Evolutionary conservation across 768 basidiomycete species (phyloP).

Genomic region (Flagelloscypha sp.): DNA sequence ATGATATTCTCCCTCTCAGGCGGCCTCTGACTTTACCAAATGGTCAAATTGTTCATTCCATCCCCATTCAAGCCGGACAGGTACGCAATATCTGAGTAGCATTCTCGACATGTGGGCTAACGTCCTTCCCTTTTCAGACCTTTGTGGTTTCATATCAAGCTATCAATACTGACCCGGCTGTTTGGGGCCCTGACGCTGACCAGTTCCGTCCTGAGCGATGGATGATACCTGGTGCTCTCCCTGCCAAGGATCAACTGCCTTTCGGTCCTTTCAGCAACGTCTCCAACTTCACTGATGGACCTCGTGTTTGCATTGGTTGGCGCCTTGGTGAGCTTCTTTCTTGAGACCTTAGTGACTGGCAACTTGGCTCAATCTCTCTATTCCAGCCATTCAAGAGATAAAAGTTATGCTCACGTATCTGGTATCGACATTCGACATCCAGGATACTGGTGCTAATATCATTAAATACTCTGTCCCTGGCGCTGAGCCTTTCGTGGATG

Average conservation of each 20-base stretch:
- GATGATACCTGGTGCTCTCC: slow-evolving; percentile 2
- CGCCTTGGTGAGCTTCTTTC: slow-evolving; percentile 4
- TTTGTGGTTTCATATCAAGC: slow-evolving; percentile 5
- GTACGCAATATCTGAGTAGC: not conserved
- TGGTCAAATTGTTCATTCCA: slow-evolving; percentile 2
- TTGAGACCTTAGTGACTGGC: not conserved
- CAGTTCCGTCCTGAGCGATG: slow-evolving; percentile 12
- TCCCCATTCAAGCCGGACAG: slow-evolving; percentile 3
- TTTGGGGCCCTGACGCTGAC: slow-evolving; percentile 12
- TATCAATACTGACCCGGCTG: slow-evolving; percentile 10
- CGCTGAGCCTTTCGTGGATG: slow-evolving; percentile 2
- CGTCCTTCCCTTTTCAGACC: slow-evolving; percentile 2
- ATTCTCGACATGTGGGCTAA: slow-evolving; percentile 3
- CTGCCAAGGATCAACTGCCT: not conserved
- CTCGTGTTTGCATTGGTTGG: slow-evolving; percentile 4
- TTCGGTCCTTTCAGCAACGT: slow-evolving; percentile 3
- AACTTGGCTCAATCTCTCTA: not conserved
- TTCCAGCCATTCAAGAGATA: slow-evolving; percentile 2
- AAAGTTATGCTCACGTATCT: slow-evolving; percentile 1
- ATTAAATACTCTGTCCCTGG: slow-evolving; percentile 1
- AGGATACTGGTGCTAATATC: slow-evolving; percentile 3
- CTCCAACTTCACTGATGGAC: slow-evolving; percentile 4
- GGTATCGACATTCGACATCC: slow-evolving; percentile 4
- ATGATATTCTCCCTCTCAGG: slow-evolving; percentile 1
- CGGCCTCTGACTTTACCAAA: not conserved